Evolutionary conservation across 305 asterid genomes (phyloP), one percentile per base, ranked within the genome.

Genomic region (Fraxinus sp.): DNA sequence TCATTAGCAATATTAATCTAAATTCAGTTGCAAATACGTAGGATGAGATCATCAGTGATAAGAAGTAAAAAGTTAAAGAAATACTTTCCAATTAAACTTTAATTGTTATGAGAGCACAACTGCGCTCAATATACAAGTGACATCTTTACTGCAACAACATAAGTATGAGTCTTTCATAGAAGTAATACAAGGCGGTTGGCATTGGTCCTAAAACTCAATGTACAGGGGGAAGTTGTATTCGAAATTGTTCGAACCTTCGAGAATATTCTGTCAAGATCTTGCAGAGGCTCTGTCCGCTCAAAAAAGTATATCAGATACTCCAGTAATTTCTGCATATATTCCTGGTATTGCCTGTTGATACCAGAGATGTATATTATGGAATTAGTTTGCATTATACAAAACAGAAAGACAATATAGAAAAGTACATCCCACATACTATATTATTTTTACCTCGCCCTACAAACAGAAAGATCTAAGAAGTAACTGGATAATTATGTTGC

Each of bases 231-330:
- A 74, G 80, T 68, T 20, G 76, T 32, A 32, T 43, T 57, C 57
- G 43, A 81, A 80, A 83, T 78, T 78, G 32, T 28, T 28, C 32
- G 39, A 80, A 94, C 98, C 97, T 92, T 95, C 30, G 92, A 90
- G 84, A 92, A 92, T 84, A 97, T 92, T 86, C 98, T 92, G 77
- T 89, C 96, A 81, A 95, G 97, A 87, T 97, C 98, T 89, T 92
- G 97, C 90, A 97, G 83, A 77, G 99, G 98, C 80, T 92, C 97
- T 46, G 97, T 93, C 66, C 98, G 91, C 89, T 92, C 94, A 84
- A 92, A 91, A 84, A 92, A 95, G 85, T 92, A 88, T 68, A 91
- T 77, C 82, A 97, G 94, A 91, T 95, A 95, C 64, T 92, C 98
- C 89, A 94, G 83, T 79, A 95, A 92, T 83, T 90, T 95, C 88